Conservation (phyloP, 805 yeast species). For the Pichia cephalocereana region DNA sequence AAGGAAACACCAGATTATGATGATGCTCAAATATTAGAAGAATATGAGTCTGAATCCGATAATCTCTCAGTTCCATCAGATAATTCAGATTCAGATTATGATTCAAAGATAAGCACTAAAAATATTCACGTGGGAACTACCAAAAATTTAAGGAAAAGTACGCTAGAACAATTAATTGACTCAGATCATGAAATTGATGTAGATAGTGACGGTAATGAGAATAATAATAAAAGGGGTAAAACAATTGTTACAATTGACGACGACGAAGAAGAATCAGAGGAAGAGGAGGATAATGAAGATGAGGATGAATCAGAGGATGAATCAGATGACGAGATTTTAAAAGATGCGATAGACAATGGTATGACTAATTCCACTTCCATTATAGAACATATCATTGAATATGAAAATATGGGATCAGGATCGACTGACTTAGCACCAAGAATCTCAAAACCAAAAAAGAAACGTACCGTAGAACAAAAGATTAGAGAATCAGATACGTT, state of each 20-base stretch:
- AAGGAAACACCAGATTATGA: not conserved
- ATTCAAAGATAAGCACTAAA: not conserved
- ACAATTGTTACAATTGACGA: no score
- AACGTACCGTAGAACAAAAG: not conserved
- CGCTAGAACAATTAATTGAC: not conserved
- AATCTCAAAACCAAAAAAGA: not conserved
- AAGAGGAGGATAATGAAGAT: not conserved
- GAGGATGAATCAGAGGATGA: not conserved
- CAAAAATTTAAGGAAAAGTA: not conserved
- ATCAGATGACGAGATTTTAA: not conserved
- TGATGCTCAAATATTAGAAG: not conserved
- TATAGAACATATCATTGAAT: not conserved
- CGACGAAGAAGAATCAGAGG: not conserved
- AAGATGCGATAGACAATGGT: not conserved
- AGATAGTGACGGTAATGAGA: no score
- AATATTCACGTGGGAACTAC: not conserved
- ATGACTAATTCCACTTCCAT: slow-evolving; percentile 3
- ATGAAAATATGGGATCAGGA: not conserved
- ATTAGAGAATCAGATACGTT: not conserved
- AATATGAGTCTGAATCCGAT: not conserved
- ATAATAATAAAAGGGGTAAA: no score
- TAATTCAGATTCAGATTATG: not conserved
- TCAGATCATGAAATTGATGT: no score
- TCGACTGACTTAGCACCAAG: not conserved
- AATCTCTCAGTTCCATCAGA: not conserved